These are phyloP conservation scores for Pseudonitzschia pungens DNA, from an alignment of 108 stramenopile species.

Conservation along the genomic window DNA sequence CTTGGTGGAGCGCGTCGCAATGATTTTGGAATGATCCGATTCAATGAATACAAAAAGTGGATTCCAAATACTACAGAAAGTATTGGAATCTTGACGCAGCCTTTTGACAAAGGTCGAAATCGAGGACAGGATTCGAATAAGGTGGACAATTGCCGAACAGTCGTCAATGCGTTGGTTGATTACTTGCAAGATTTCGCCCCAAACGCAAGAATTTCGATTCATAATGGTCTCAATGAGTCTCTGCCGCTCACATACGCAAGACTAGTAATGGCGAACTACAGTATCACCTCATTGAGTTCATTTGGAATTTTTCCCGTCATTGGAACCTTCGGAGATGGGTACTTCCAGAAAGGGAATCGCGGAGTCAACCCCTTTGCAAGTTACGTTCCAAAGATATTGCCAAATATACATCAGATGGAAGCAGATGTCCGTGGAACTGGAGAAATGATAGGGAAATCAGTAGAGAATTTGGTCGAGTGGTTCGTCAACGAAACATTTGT, in stretches of 20 bases:
- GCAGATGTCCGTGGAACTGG: constrained; percentile 14
- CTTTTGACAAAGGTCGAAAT: constrained; percentile 22
- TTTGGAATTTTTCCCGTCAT: constrained; percentile 41
- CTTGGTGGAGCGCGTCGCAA: constrained; percentile 13
- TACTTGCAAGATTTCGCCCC: constrained; percentile 28
- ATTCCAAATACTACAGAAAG: constrained; percentile 21
- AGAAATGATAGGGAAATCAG: constrained; percentile 7
- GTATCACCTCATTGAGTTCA: constrained; percentile 21
- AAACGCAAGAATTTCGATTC: constrained; percentile 22
- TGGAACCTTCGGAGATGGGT: constrained; percentile 37
- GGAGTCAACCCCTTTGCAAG: constrained; percentile 36
- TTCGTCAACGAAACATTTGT: constrained; percentile 6
- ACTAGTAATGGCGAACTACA: constrained; percentile 32
- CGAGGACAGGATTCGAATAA: constrained; percentile 7
- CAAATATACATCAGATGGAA: constrained; percentile 27
- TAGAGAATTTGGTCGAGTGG: constrained; percentile 16
- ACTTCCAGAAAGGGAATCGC: constrained; percentile 34
- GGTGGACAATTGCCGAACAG: constrained; percentile 13
- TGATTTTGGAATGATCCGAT: constrained; percentile 41
- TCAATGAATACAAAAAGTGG: constrained; percentile 30
- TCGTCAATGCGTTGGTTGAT: constrained; percentile 26
- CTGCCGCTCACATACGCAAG: constrained; percentile 34
- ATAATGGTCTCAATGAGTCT: constrained; percentile 34
- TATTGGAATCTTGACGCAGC: constrained; percentile 45
- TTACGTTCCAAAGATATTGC: constrained; percentile 16